These are phyloP conservation scores for Metarhizium brunneum DNA, from an alignment of 2,329 filamentous ascomycete species.

Conservation along the genomic window DNA sequence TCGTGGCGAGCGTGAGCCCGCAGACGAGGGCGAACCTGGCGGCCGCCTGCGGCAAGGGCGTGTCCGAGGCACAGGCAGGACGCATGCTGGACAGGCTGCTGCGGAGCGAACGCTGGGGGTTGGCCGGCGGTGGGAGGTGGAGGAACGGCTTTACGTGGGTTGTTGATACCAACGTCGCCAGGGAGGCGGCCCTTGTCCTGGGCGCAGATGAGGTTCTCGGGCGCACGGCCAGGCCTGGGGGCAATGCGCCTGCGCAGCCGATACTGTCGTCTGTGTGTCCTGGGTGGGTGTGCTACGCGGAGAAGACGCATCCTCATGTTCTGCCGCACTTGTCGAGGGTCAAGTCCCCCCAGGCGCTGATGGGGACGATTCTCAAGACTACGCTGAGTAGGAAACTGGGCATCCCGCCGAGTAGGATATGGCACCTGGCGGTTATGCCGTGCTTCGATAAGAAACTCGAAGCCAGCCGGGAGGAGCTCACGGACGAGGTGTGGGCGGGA, in stretches of 20 bases:
- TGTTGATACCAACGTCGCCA: constrained; percentile 76
- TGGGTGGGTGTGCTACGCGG: constrained; percentile 97
- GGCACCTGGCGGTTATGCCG: constrained; percentile 94
- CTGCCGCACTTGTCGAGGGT: constrained; percentile 82
- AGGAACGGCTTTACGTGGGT: constrained; percentile 81
- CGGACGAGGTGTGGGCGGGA: constrained; percentile 63
- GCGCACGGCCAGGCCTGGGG: constrained; percentile 10
- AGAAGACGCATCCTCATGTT: constrained; percentile 93
- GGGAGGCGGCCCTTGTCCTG: constrained; percentile 75
- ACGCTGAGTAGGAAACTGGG: constrained; percentile 63
- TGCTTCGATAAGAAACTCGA: constrained; percentile 99
- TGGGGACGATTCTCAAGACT: constrained; percentile 84
- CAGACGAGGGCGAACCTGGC: constrained; percentile 85
- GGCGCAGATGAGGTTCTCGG: constrained; percentile 61
- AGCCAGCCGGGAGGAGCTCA: constrained; percentile 86
- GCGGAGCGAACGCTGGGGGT: constrained; percentile 49
- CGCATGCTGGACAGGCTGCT: constrained; percentile 78
- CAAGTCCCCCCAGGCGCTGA: constrained; percentile 89
- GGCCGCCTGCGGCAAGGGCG: constrained; percentile 64
- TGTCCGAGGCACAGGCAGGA: constrained; percentile 65
- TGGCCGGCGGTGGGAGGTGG: constrained; percentile 61
- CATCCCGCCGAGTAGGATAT: constrained; percentile 71
- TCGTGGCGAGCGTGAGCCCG: constrained; percentile 87
- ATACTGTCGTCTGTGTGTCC: constrained; percentile 86
- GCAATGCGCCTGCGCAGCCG: constrained; percentile 33